phyloP scores from a whole-genome alignment of 2,329 filamentous ascomycete genomes.

The Aspergillus caelatus region DNA sequence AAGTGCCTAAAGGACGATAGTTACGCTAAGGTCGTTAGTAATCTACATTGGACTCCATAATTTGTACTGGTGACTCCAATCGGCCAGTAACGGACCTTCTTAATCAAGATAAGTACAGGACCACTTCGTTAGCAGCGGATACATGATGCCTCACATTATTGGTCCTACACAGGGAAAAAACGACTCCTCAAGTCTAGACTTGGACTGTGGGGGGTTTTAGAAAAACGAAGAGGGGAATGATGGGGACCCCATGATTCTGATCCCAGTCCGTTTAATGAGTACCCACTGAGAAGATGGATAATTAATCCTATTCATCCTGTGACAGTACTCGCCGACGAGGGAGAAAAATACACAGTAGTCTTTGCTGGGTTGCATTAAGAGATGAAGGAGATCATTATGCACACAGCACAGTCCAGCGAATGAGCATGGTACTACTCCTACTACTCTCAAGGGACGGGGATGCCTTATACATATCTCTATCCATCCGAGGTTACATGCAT shows the following conservation, averaged over 20 bases:
- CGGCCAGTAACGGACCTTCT: background rate
- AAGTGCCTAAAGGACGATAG: background rate
- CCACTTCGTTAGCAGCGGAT: conserved; percentile 1
- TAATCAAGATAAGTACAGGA: background rate
- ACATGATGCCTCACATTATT: background rate
- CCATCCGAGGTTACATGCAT: background rate
- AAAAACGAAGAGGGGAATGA: background rate
- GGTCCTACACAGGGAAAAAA: background rate
- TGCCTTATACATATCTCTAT: background rate
- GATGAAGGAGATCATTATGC: background rate
- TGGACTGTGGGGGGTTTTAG: background rate
- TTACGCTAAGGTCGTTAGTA: background rate
- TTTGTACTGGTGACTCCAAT: background rate
- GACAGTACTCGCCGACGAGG: background rate
- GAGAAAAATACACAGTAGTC: background rate
- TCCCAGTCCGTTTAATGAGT: background rate
- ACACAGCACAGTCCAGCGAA: background rate
- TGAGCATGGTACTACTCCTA: background rate
- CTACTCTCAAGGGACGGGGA: background rate
- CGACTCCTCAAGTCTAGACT: background rate
- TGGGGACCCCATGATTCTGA: conserved; percentile 1
- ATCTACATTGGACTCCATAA: background rate
- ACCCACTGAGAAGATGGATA: background rate
- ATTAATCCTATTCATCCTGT: background rate
- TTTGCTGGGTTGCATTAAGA: background rate